Evolutionary conservation across 2,329 filamentous ascomycete genomes (phyloP), one percentile per base, ranked within the genome.

Genomic region (Fonsecaea erecta): DNA sequence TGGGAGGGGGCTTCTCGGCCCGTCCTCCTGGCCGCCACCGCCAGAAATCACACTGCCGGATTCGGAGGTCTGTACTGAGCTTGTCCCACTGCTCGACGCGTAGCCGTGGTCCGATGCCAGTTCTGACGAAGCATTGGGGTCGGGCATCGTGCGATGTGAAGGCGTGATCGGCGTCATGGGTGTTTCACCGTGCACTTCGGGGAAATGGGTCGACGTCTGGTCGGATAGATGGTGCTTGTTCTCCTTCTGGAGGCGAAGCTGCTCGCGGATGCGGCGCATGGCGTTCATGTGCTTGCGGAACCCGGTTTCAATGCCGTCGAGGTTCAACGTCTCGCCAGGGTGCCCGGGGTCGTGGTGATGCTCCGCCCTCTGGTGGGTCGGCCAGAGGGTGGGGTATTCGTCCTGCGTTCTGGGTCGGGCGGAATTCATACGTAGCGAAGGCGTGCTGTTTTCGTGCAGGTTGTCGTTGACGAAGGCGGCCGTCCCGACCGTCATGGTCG

Each of bases 241-340:
- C 37, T 63, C 63, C 43, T 66, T 60, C 46, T 69, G 67, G 7
- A 67, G 62, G 11, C 62, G 64, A n/a, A 69, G 62, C 32, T 69
- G 67, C 55, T 69, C 67, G 11, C 67, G 62, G 26, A 69, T 69
- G 28, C 67, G 64, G 1, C 67, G 61, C 67, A 69, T 69, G 52
- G 67, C 67, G 48, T 69, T 64, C 64, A 67, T 67, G 26, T 69
- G 67, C 43, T 53, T 69, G 14, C 67, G 67, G 37, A 69, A 69
- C 0, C 64, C 67, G 6, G 59, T 56, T 57, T 69, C 67, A 26
- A 69, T 69, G 30, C 62, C 62, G 26, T 69, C 67, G 34, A 69
- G 55, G 24, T 69, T 67, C 43, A 60, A 16, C 16, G 57, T 32
- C 12, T 60, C 55, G 34, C 43, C 46, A 5, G 66, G 35, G 53